Base-by-base conservation (phyloP, 2,329 filamentous ascomycete species). In the Hypoxylon sp. region DNA sequence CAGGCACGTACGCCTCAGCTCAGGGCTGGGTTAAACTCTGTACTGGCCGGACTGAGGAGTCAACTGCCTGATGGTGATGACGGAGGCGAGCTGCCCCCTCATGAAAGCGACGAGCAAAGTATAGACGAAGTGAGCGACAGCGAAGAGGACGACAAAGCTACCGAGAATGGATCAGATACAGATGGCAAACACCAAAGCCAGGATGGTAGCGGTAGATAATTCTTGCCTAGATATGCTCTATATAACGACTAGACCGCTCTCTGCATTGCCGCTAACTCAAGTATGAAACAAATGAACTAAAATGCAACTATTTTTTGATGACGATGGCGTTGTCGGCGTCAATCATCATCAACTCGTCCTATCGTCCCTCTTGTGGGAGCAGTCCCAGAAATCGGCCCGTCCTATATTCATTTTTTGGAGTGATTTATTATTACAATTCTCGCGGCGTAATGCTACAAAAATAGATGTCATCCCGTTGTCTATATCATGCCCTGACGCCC, bases 401-500 rank as follows among this genome's bases (percentile, higher is more conserved):
- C 35, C 37, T 20, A 48, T 38, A 40, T 53, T 61, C 42, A 50
- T 48, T 45, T 62, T 37, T 55, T 35, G 47, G 13, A 33, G 41
- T 35, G 51, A 59, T 60, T 62, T 67, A 65, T 64, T 67, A 67
- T 62, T 67, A 67, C 64, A 67, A 27, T 65, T 67, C 64, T 56
- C 46, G 60, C 61, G 69, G 67, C 67, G 61, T 64, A 67, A 66
- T 69, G 64, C 67, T 70, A 67, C 67, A 35, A 70, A n/a, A 61
- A 65, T 58, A 58, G 62, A 64, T 55, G 53, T 65, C 63, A 63
- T 63, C 64, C 67, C 62, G 51, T 52, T 55, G 54, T 71, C 68
- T 71, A 71, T 70, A 66, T 63, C 66, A 69, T 68, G 63, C 67
- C 65, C 65, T 40, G 67, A 69, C 69, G 66, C 67, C 69, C 62